Evolutionary conservation across 2,329 filamentous ascomycete genomes (phyloP), one percentile per base, ranked within the genome.

Genomic region (Aspergillus caelatus): DNA sequence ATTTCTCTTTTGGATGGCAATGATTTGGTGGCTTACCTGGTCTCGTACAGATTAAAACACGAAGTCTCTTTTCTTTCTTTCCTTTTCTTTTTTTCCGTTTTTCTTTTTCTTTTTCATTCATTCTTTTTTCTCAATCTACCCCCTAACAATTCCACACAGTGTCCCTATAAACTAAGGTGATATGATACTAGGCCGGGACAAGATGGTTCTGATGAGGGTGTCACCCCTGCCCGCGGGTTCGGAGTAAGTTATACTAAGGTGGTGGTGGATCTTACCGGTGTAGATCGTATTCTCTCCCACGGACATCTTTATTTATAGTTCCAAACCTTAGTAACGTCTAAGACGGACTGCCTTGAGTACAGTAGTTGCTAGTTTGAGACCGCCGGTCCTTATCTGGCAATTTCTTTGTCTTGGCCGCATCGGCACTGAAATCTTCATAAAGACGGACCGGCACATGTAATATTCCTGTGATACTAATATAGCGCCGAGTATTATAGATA

Each of bases 261-360:
- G 45, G 26, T 14, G 45, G 45, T 48, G 19, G 48, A 52, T 52
- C 48, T 52, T 52, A 21, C 48, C 28, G 28, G 48, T 52, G 48
- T 52, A 52, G 48, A 52, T 52, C 48, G 48, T 52, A 52, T 19
- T 50, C 14, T n/a, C 9, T 50, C 46, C 26, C 26, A 50, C 56
- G 28, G 23, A 32, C 41, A 58, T 48, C 28, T 10, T 52, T 52
- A 52, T 52, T 50, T 52, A 52, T 52, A 52, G 48, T 32, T 52
- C 23, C 8, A 52, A 52, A 52, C 48, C 28, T 52, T 50, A 30
- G 46, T 8, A 19, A 32, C 8, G 30, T n/a, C 21, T 32, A 26
- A 28, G 21, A 41, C 19, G 16, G 39, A n/a, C 16, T n/a, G 8
- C 39, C 8, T 19, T 19, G 39, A n/a, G 39, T 41, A 46, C 43